Conservation (phyloP, 176 grass and related monocot species). For the Cenchrus purpureus region DNA sequence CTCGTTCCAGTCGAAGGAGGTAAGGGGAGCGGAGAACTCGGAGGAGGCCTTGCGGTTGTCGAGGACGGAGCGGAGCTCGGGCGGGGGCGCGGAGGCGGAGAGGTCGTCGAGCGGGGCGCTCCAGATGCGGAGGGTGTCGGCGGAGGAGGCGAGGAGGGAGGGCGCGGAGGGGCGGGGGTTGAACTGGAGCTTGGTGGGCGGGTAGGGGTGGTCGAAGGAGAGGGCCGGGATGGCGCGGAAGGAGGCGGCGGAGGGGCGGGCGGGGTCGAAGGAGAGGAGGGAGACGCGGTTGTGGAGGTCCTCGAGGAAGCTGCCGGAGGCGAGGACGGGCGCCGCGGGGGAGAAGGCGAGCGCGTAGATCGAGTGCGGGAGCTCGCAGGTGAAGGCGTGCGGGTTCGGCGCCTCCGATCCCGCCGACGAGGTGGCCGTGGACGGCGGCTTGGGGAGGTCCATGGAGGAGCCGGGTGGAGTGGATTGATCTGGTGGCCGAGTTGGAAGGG, state of each 20-base stretch:
- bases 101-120: constrained; percentile 58
- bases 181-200: constrained; percentile 95
- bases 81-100: constrained; percentile 28
- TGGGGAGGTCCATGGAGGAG: constrained; percentile 47
- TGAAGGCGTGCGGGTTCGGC: constrained; percentile 74
- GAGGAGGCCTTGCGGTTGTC: constrained; percentile 90
- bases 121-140: constrained; percentile 85
- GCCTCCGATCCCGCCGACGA: constrained; percentile 34
- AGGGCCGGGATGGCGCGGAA: constrained; percentile 75
- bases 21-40: constrained; percentile 89
- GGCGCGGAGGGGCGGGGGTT: constrained; percentile 51
- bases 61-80: constrained; percentile 71
- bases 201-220: constrained; percentile 93
- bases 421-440: constrained; percentile 41
- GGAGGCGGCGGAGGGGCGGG: constrained; percentile 54
- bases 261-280: constrained; percentile 75
- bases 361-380: constrained; percentile 81
- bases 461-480: constrained; percentile 17
- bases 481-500: constrained; percentile 22
- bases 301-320: constrained; percentile 89
- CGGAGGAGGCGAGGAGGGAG: constrained; percentile 77
- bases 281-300: constrained; percentile 80
- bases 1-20: constrained; percentile 98
- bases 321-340: constrained; percentile 57
- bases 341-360: constrained; percentile 96